A percentile compares a stretch with the other conserved stretches of the same genome.
phyloP scores from a whole-genome alignment of 257 asterid genomes.

The Eucommia ulmoides region DNA sequence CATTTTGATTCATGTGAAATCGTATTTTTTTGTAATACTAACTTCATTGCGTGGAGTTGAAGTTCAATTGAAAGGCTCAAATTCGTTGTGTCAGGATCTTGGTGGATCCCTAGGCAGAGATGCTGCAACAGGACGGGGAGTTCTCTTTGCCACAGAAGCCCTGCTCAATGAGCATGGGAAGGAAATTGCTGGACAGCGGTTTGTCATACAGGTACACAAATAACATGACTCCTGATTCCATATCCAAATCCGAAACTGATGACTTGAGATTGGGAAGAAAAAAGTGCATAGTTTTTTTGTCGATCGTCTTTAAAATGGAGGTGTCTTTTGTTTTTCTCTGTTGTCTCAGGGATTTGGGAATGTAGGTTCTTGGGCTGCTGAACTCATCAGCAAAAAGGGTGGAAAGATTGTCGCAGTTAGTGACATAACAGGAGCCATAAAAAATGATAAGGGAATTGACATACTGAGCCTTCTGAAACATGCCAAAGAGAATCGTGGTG shows the following conservation, averaged over 20 bases:
- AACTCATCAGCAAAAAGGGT: slow-evolving; percentile 40
- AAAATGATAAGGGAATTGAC: slow-evolving; percentile 52
- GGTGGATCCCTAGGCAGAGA: slow-evolving; percentile 73
- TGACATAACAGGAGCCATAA: slow-evolving; percentile 52
- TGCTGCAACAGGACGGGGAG: slow-evolving; percentile 69
- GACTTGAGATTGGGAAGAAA: neutral
- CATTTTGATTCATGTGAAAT: too few species aligned
- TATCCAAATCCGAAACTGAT: neutral
- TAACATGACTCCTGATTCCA: neutral
- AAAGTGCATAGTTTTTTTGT: too few species aligned
- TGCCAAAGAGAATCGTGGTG: slow-evolving; percentile 39
- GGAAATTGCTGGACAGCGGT: slow-evolving; percentile 38
- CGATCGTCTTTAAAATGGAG: neutral
- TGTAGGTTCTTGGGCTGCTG: slow-evolving; percentile 69
- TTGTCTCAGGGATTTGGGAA: slow-evolving; percentile 56
- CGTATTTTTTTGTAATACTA: too few species aligned
- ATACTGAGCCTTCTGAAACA: slow-evolving; percentile 42
- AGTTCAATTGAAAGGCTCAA: neutral
- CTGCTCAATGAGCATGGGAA: slow-evolving; percentile 47
- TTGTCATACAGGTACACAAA: slow-evolving; percentile 38
- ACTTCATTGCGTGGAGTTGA: neutral
- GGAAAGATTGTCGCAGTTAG: slow-evolving; percentile 47
- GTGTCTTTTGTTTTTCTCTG: too few species aligned
- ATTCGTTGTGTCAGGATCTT: slow-evolving; percentile 27
- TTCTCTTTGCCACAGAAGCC: slow-evolving; percentile 46